Conservation (phyloP, 768 basidiomycete genomes). For the Kwoniella europaea region DNA sequence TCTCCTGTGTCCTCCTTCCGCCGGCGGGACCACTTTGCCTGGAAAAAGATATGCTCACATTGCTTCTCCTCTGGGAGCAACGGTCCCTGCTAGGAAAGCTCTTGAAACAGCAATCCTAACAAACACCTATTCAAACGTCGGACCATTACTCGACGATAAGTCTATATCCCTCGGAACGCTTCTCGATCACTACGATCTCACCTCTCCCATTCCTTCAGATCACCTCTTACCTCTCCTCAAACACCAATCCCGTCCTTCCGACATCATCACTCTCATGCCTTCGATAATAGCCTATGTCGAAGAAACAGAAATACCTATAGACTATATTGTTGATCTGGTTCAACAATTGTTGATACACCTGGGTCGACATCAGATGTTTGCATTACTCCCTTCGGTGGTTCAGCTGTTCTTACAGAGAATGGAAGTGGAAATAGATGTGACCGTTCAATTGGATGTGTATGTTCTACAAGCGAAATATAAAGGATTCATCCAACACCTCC, state of each 20-base stretch:
- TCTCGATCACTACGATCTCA: slow-evolving; percentile 7
- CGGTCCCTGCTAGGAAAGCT: background rate
- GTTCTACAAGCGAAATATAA: slow-evolving; percentile 5
- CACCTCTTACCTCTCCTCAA: slow-evolving; percentile 1
- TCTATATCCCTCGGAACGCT: background rate
- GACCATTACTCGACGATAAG: background rate
- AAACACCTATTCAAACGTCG: background rate
- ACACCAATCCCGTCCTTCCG: slow-evolving; percentile 7
- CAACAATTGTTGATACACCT: slow-evolving; percentile 10
- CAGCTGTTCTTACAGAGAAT: slow-evolving; percentile 13
- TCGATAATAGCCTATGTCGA: slow-evolving; percentile 12
- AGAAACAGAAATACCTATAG: background rate
- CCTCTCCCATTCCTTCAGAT: background rate
- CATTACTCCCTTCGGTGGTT: slow-evolving; percentile 16
- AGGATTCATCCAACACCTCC: slow-evolving; percentile 12
- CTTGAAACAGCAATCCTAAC: background rate
- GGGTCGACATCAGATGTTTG: slow-evolving; percentile 26
- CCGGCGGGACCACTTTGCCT: too few species aligned
- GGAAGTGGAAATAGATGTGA: slow-evolving; percentile 2
- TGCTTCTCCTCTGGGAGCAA: background rate
- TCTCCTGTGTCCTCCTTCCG: too few species aligned
- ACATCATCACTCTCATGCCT: slow-evolving; percentile 22
- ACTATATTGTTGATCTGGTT: background rate
- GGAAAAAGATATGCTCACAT: background rate
- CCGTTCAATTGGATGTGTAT: background rate